Percentiles rank a stretch among this genome's conserved stretches.
phyloP scores from a whole-genome alignment of 257 asterid species.

The Nemophila menziesii region DNA sequence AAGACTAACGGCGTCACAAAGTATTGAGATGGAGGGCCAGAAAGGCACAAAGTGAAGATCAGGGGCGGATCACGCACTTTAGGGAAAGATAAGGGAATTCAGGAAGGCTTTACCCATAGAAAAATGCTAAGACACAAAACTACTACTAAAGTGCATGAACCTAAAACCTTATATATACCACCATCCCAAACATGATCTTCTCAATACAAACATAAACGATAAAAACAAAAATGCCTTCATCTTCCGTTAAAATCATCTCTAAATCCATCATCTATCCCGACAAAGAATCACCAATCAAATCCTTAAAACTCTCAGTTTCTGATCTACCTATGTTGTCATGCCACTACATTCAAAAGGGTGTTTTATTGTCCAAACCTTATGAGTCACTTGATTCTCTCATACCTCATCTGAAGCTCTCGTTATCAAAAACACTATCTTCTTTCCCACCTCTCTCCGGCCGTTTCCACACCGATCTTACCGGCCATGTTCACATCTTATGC shows the following conservation, averaged over 20 bases:
- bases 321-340: slow-evolving; percentile 96
- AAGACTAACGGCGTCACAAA: too few relatives aligned
- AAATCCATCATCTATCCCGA: slow-evolving; percentile 55
- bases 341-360: slow-evolving; percentile 90
- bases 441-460: slow-evolving; percentile 91
- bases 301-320: slow-evolving; percentile 82
- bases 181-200: neutral
- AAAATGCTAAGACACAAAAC: too few relatives aligned
- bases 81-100: too few relatives aligned
- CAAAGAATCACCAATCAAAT: slow-evolving; percentile 21
- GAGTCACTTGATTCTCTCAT: slow-evolving; percentile 34
- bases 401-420: slow-evolving; percentile 50
- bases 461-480: slow-evolving; percentile 44
- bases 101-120: too few relatives aligned
- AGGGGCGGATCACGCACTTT: too few relatives aligned
- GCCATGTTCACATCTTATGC: slow-evolving; percentile 52
- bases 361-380: slow-evolving; percentile 41
- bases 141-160: neutral
- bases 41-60: too few relatives aligned
- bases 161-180: neutral
- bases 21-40: too few relatives aligned
- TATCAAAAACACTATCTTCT: slow-evolving; percentile 53
- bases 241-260: slow-evolving; percentile 51
- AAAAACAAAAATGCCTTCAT: slow-evolving; percentile 44
- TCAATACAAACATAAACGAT: neutral